Evolutionary conservation across 257 asterid species (phyloP).

Genomic region (Euphrasia confusa): DNA sequence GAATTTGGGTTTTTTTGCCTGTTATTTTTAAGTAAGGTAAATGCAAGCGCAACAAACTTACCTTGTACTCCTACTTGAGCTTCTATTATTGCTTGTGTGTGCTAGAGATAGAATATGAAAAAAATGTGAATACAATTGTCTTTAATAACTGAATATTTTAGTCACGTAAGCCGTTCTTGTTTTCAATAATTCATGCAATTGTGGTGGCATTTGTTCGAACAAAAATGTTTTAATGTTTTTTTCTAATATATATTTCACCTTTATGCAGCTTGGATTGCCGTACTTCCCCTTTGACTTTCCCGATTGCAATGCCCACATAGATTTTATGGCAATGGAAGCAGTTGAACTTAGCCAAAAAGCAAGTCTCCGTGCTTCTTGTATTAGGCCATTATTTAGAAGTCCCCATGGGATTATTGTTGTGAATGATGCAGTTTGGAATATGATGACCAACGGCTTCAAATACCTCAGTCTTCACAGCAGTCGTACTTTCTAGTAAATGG

Average conservation of each 20-base stretch:
- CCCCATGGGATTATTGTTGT: slow-evolving; percentile 40
- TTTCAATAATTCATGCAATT: not conserved
- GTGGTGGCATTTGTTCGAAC: not conserved
- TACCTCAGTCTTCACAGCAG: slow-evolving; percentile 43
- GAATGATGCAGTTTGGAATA: slow-evolving; percentile 44
- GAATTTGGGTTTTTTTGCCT: too few species aligned
- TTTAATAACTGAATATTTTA: slow-evolving; percentile 10
- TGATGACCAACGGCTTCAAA: slow-evolving; percentile 46
- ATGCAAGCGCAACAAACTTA: slow-evolving; percentile 7
- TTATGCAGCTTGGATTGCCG: slow-evolving; percentile 69
- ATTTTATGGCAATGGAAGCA: slow-evolving; percentile 49
- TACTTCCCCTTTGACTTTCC: slow-evolving; percentile 77
- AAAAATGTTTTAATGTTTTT: not conserved
- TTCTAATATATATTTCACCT: slow-evolving; percentile 18
- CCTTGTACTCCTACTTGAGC: not conserved
- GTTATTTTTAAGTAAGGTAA: too few species aligned
- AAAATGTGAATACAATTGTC: not conserved
- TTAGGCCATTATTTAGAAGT: slow-evolving; percentile 40
- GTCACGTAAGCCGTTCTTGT: not conserved
- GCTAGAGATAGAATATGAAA: not conserved
- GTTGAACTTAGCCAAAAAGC: slow-evolving; percentile 36
- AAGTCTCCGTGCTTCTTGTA: slow-evolving; percentile 41
- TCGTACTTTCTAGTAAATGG: slow-evolving; percentile 66
- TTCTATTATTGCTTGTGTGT: not conserved
- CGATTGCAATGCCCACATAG: slow-evolving; percentile 61